phyloP scores from a whole-genome alignment of 176 grass and related monocot genomes.

The Leersia perrieri region DNA sequence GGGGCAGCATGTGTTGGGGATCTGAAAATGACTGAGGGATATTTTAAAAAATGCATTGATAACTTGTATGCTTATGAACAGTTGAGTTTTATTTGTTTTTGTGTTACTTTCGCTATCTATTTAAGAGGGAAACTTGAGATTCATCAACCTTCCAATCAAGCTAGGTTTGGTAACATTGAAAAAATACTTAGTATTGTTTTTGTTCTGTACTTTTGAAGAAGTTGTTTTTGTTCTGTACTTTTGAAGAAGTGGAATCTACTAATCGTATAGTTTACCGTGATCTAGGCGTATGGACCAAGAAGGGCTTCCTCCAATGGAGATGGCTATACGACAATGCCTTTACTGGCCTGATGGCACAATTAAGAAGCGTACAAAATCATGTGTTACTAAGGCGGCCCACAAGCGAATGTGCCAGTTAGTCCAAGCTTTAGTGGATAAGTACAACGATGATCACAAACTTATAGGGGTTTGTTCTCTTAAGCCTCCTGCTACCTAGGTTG shows the following conservation, averaged over 20 bases:
- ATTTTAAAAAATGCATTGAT: background rate
- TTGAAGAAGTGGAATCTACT: background rate
- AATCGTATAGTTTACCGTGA: background rate
- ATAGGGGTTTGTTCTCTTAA: background rate
- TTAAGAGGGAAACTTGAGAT: no score
- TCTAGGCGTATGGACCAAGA: background rate
- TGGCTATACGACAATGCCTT: background rate
- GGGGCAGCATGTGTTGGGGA: background rate
- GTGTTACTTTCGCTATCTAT: no score
- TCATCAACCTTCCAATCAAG: no score
- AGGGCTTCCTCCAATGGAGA: background rate
- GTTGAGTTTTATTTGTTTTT: background rate
- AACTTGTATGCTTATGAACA: background rate
- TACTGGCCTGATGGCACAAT: constrained; percentile 28
- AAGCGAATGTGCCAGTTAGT: background rate
- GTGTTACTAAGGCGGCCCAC: background rate
- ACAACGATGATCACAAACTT: constrained; percentile 22
- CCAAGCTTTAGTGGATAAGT: constrained; percentile 12
- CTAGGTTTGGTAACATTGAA: no score
- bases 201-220: background rate
- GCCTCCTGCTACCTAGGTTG: no score
- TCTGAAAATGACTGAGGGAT: background rate
- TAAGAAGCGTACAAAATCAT: background rate
- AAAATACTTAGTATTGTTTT: no score
- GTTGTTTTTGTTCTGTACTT: background rate